These are phyloP conservation scores for Wallacemonas sp. DNA, from an alignment of 208 protist genomes.

Conservation along the genomic window DNA sequence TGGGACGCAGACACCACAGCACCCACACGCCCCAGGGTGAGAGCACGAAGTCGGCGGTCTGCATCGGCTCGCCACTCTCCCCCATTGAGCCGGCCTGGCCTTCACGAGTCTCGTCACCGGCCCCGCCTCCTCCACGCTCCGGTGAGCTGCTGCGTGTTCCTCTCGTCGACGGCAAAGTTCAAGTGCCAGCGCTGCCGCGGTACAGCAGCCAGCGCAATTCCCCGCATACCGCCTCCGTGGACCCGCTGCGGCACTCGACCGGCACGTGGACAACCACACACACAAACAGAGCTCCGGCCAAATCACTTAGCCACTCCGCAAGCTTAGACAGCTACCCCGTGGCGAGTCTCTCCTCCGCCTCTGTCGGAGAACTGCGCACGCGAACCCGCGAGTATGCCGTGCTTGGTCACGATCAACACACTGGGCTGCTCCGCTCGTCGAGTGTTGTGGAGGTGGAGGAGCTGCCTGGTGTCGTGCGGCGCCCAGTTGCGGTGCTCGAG, in stretches of 20 bases:
- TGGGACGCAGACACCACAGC: too few relatives aligned
- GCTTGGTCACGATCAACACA: constrained; percentile 14
- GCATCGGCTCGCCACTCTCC: neutral
- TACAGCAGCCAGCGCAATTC: too few relatives aligned
- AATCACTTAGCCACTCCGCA: neutral
- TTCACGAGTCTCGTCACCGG: neutral
- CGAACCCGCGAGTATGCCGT: constrained; percentile 16
- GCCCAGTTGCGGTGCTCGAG: constrained; percentile 14
- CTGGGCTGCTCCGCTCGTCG: constrained; percentile 15
- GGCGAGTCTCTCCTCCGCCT: constrained; percentile 1
- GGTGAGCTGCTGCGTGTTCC: neutral
- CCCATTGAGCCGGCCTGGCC: neutral
- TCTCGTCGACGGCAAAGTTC: neutral
- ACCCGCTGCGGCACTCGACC: neutral
- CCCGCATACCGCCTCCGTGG: too few relatives aligned
- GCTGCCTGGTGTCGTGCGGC: constrained; percentile 27
- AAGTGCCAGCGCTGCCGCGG: constrained; percentile 14
- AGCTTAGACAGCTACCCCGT: too few relatives aligned
- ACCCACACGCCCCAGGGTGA: too few relatives aligned
- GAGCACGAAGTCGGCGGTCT: neutral
- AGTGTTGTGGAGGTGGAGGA: constrained; percentile 35
- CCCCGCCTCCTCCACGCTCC: neutral
- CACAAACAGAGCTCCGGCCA: neutral
- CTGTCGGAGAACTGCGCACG: constrained; percentile 27
- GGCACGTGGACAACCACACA: constrained; percentile 10